Conservation (phyloP, 768 basidiomycete genomes). For the Bullera alba region DNA sequence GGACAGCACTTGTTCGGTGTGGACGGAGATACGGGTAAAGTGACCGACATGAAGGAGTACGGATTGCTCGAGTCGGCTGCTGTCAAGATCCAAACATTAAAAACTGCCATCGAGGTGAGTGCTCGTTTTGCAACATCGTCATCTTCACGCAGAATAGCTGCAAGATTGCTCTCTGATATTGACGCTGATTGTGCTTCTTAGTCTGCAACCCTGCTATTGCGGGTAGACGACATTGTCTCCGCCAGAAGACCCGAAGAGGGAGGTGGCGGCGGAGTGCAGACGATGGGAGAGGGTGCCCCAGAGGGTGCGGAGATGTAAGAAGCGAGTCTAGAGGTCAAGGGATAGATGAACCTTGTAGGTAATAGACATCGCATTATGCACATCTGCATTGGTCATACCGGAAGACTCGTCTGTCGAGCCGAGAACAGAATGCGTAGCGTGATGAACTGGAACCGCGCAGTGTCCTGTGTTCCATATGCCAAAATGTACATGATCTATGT, state of each 20-base stretch:
- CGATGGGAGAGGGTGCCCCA: slow-evolving; percentile 44
- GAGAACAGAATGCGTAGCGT: too few relatives aligned
- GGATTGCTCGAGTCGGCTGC: slow-evolving; percentile 92
- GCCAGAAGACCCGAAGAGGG: slow-evolving; percentile 41
- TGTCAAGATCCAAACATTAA: slow-evolving; percentile 95
- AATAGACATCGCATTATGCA: too few relatives aligned
- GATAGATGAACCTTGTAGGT: slow-evolving; percentile 14
- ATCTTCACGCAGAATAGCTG: too few relatives aligned
- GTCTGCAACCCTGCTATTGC: slow-evolving; percentile 82
- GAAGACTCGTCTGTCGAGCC: too few relatives aligned
- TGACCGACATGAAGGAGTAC: slow-evolving; percentile 90
- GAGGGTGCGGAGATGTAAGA: neutral
- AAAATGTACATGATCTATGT: too few relatives aligned
- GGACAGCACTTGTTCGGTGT: slow-evolving; percentile 90
- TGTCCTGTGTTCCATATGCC: too few relatives aligned
- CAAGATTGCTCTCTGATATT: too few relatives aligned
- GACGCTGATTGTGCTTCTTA: too few relatives aligned
- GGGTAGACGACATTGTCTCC: slow-evolving; percentile 83
- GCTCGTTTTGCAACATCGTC: neutral
- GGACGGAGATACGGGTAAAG: slow-evolving; percentile 90
- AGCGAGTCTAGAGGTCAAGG: slow-evolving; percentile 14
- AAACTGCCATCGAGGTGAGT: slow-evolving; percentile 86
- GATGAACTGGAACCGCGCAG: too few relatives aligned
- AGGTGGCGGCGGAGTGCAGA: slow-evolving; percentile 42
- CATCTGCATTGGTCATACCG: too few relatives aligned